Base-by-base conservation (phyloP, 768 basidiomycete species). In the Suillus occidentalis region DNA sequence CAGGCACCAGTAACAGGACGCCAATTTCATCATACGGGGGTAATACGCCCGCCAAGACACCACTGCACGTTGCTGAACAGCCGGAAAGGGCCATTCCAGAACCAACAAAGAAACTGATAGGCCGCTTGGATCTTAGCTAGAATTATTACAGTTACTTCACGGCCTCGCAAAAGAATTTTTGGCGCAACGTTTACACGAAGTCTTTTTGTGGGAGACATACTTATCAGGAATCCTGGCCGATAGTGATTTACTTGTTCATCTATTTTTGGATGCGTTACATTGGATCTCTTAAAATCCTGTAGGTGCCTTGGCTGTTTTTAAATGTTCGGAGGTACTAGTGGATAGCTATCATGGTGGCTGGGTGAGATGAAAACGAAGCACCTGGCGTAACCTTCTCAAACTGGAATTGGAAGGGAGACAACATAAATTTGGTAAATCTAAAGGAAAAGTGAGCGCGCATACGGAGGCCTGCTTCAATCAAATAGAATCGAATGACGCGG, bases 11-110 rank as follows among this genome's bases (percentile, higher is more conserved):
- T 69, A 67, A 81, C 56, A 76, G 84, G 70, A 89, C 87, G 20
- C 88, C 87, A 0, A 85, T 78, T 64, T 88, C 88, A 36, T 84
- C 82, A 25, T 82, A 88, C 72, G 87, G 87, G n/a, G 85, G 83
- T 28, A 76, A 78, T 58, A 83, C 87, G 42, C 87, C 87, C 28
- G 75, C 78, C 28, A 72, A 67, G 70, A 73, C 65, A 65, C 75
- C 72, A 25, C 71, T 67, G 53, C 70, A 68, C 47, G n/a, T 57
- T 28, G 60, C 34, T 55, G 22, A 43, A 65, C 75, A 69, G 43
- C 43, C 43, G 22, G 49, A 28, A 56, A 43, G 40, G 25, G 39
- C 40, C 14, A 22, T 45, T 5, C 16, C 42, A 49, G 73, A 75
- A n/a, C 42, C 45, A n/a, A 69, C 67, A 56, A 67, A 52, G 49